Evolutionary conservation across 208 protist genomes (phyloP), one percentile per base, ranked within the genome.

Genomic region (Leishmania lainsoni): DNA sequence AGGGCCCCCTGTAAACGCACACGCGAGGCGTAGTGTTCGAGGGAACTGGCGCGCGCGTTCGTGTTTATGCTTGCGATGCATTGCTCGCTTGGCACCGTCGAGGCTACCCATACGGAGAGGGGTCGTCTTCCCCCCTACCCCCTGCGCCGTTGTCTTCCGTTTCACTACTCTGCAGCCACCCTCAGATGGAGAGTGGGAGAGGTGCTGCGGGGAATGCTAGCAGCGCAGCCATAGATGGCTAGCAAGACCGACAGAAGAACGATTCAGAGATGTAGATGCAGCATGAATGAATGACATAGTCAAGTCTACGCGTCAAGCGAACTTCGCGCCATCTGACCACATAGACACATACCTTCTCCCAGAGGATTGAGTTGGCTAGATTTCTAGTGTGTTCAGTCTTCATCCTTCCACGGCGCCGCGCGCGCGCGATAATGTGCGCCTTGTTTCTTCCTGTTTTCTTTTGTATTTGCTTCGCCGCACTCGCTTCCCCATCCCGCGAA

Each of bases 21-120:
- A 17, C 83, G 83, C 12, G 81, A 79, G 32, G 51, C n/a, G 16
- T 79, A 75, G 59, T 10, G 68, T 58, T 6, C 26, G 35, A 73
- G 22, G 26, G 12, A 5, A 20, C 35, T 14, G 26, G 26, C 14
- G 14, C 17, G 74, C 16, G 54, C 29, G 74, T 76, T 22, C 54
- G 54, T 52, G 58, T 51, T 58, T 52, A 29, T 66, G 29, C 1
- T 58, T 48, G 20, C 20, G 70, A 14, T 26, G 8, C 58, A 22
- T 54, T 39, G 35, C 39, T 48, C 32, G 17, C 20, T 42, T 35
- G 14, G 14, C 45, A 45, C 20, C 51, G 76, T 80, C 29, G 32
- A 2, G 42, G 26, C 17, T 14, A n/a, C 6, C 17, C 6, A 32
- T 5, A 58, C 26, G 48, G n/a, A 75, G 22, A 61, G 35, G 29